Evolutionary conservation across 257 asterid species (phyloP).

Genomic region (Ligustrum vulgare): DNA sequence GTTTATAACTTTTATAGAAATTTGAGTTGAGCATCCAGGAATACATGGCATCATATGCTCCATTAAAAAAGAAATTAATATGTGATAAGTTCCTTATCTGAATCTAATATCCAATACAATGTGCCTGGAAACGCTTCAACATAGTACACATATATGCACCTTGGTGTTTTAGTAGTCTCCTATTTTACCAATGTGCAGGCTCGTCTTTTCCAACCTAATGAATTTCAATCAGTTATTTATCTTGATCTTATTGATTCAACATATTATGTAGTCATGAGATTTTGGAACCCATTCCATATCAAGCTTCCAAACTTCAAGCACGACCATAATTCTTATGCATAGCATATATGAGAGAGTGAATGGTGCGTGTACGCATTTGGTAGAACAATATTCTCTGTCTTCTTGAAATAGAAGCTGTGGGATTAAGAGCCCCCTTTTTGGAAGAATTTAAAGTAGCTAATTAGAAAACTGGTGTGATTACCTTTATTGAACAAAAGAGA

Average conservation of each 20-base stretch:
- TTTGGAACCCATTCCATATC: conserved; percentile 13
- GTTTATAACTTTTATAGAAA: not conserved
- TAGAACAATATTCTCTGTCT: not conserved
- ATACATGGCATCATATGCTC: not conserved
- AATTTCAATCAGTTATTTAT: not conserved
- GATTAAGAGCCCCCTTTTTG: not conserved
- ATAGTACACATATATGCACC: not conserved
- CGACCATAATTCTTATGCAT: not conserved
- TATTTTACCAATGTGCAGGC: not conserved
- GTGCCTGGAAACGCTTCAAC: not conserved
- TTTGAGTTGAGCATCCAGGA: not conserved
- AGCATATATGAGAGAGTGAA: not conserved
- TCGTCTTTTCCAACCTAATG: not conserved
- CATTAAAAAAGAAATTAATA: not conserved
- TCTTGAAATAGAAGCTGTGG: not conserved
- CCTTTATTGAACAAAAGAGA: conserved; percentile 97
- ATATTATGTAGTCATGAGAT: conserved; percentile 2
- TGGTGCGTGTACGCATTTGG: not conserved
- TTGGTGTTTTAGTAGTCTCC: not conserved
- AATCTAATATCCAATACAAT: not conserved
- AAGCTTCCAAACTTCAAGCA: conserved; percentile 10
- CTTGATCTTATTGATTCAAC: not conserved
- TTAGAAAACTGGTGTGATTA: conserved; percentile 25
- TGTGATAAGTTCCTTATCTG: not conserved
- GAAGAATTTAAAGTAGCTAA: not conserved